phyloP scores from a whole-genome alignment of 257 asterid genomes.

The Salvia miltiorrhiza region DNA sequence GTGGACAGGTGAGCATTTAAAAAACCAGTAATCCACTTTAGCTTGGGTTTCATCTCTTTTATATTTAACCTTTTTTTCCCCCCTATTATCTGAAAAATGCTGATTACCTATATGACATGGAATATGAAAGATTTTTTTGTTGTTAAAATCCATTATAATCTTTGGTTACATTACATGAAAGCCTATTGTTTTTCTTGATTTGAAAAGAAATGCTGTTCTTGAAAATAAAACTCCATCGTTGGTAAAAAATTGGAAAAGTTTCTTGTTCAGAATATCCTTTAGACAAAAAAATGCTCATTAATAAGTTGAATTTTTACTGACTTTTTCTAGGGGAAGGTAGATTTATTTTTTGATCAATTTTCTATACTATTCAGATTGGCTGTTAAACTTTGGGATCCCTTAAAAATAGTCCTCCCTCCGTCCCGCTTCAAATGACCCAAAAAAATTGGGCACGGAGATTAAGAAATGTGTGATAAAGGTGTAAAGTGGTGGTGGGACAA shows the following conservation, averaged over 20 bases:
- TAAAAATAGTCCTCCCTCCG: no score
- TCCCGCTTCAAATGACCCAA: no score
- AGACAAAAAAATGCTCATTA: neutral
- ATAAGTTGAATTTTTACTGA: neutral
- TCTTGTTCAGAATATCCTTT: neutral
- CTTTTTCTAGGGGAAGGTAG: neutral
- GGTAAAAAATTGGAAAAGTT: neutral
- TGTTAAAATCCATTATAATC: neutral
- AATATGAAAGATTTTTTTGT: neutral
- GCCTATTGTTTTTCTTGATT: constrained; percentile 5
- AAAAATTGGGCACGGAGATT: no score
- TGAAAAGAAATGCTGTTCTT: neutral
- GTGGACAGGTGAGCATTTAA: constrained; percentile 56
- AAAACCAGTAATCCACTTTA: constrained; percentile 7
- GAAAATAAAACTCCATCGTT: neutral
- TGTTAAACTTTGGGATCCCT: constrained; percentile 11
- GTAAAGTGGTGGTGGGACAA: no score
- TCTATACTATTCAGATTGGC: neutral
- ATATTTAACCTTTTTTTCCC: neutral
- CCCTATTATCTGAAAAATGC: neutral
- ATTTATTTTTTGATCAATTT: constrained; percentile 1
- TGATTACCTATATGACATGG: neutral
- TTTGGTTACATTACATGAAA: neutral
- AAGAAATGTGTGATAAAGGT: no score
- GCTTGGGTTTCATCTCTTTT: constrained; percentile 2